Evolutionary conservation across 768 basidiomycete genomes (phyloP), one percentile per base, ranked within the genome.

Genomic region (Leccinellum rugosiceps): DNA sequence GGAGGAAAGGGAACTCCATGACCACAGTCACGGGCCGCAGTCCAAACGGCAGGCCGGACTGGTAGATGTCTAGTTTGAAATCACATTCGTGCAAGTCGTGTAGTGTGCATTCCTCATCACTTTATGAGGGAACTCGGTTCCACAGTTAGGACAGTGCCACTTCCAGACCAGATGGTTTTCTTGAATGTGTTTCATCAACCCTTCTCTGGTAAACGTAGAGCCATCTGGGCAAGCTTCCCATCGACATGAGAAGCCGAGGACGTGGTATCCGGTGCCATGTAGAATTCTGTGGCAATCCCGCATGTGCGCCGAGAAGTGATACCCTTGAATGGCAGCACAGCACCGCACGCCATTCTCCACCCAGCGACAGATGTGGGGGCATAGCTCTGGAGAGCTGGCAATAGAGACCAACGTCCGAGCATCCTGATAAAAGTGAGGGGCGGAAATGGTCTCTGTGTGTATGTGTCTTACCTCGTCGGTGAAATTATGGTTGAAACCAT

Each of bases 401-500:
- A 70, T 65, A 30, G 58, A 65, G 13, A 70, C 52, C 52, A 70
- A 38, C 56, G 46, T 70, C 52, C 53, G 55, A 19, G 62, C 63
- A 7, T 70, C 69, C 69, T 70, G 30, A 23, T 47, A 23, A 62
- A 50, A 50, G 49, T 63, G 15, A 63, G 59, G 56, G 49, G 47
- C 14, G 31, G 48, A 3, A 52, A 58, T 6, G 30, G 17, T 10
- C 4, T 15, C 26, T 13, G 23, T 15, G 9, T n/a, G 48, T 28
- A 26, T 28, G 28, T 28, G 17, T 21, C 53, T 50, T 52, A 69
- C 69, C 62, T 71, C 67, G 46, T 70, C 69, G 0, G 69, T 71
- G 50, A 70, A 70, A 47, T 69, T 54, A 17, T 67, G 69, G 38
- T 71, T 71, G 55, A 50, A 70, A 26, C 67, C 70, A 45, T 62